Evolutionary conservation across 257 asterid genomes (phyloP), one percentile per base, ranked within the genome.

Genomic region (Verbascum thapsus): DNA sequence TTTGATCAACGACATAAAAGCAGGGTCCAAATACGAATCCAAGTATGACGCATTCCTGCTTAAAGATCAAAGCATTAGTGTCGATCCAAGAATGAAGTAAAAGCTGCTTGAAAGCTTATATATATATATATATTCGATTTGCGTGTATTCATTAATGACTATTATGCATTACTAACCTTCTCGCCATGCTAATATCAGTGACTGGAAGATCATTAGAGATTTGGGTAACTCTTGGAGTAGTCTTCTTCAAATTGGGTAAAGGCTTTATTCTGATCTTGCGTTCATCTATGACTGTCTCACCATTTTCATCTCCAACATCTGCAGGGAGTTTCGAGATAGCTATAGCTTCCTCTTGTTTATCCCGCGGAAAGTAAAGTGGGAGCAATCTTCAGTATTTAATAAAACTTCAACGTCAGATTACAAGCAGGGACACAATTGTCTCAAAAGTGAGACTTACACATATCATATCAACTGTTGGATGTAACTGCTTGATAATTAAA

Each of bases 301-400:
- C 91, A 77, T 84, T 81, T 77, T 81, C 88, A 81, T 84, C 91
- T 68, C 92, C 91, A 70, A 84, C 91, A 77, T 84, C 91, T 17
- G 86, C 83, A 40, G 91, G 91, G 49, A 84, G 88, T 70, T 81
- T 84, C 34, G 76, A 68, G 39, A 78, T 70, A 50, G 85, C 86
- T 57, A 79, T 72, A 63, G 70, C 83, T 67, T 81, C 91, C 68
- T 84, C 91, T 8, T 79, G 83, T 38, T 73, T 79, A 66, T 81
- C 81, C 41, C 88, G 81, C 6, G 91, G 91, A 53, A 84, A 84
- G 75, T 84, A 84, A 58, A 81, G 88, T 8, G 91, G 91, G 73
- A 84, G 91, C 74, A 81, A 77, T 64, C 91, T 84, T 70, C 35
- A 47, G 20, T 4, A 30, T 10, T 9, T 58, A 58, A 38, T 53